Percentiles rank a stretch among this genome's conserved stretches.
Conservation (phyloP, 129 eudicot species). For the Flaveria trinervia region DNA sequence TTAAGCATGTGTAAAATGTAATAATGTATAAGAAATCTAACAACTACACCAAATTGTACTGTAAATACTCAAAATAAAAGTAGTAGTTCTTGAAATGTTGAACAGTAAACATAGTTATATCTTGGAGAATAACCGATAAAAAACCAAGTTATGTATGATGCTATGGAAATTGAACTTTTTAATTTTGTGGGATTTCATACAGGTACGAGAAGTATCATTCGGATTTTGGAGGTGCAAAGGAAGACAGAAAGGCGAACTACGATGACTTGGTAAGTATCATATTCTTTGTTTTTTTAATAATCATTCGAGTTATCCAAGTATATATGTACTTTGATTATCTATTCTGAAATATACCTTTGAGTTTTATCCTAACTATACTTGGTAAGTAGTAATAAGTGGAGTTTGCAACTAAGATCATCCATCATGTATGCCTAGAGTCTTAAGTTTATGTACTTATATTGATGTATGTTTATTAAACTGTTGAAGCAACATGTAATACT, state of each 20-base stretch:
- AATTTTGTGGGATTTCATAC: constrained; percentile 11
- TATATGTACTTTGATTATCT: neutral
- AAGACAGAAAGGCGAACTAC: constrained; percentile 86
- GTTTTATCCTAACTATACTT: neutral
- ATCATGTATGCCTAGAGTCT: neutral
- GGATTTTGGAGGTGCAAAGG: constrained; percentile 77
- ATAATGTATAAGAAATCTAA: neutral
- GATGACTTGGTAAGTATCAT: constrained; percentile 71
- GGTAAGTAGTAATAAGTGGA: neutral
- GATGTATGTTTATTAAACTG: neutral
- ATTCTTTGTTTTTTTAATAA: neutral
- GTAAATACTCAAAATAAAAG: neutral
- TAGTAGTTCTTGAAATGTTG: neutral
- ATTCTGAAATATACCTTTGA: too few relatives aligned
- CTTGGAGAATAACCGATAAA: neutral
- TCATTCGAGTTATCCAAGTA: constrained; percentile 9
- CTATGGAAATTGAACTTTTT: constrained; percentile 11
- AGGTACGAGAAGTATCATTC: constrained; percentile 98
- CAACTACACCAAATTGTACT: neutral
- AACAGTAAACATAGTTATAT: neutral
- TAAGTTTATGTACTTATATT: neutral
- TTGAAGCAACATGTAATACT: constrained; percentile 23
- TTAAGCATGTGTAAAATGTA: too few relatives aligned
- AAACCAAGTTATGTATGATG: constrained; percentile 13
- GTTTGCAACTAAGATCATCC: too few relatives aligned